Base-by-base conservation (phyloP, 768 basidiomycete species). In the Lactifluus volemus region DNA sequence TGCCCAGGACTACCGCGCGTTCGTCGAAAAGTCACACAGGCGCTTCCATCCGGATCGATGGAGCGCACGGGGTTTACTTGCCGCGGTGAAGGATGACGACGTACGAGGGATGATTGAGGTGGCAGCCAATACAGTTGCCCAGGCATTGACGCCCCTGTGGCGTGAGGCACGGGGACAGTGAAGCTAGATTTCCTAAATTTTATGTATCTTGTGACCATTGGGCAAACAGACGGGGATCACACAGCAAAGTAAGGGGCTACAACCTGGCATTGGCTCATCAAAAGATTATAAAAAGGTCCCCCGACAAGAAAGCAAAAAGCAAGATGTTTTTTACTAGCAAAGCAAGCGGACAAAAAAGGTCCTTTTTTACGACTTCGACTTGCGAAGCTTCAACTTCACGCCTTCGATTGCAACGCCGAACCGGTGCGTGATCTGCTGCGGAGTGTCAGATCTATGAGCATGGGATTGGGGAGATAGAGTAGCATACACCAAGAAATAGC, bases 31-130 rank as follows among this genome's bases (percentile, higher is more conserved):
- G 67, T 86, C 84, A 66, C 81, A 89, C 67, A 78, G 82, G 44
- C 65, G 88, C 54, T 92, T 90, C 70, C 91, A 91, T 66, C 87
- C 88, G 2, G 89, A 92, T 70, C 75, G 86, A 61, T 93, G 88
- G 90, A 76, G 83, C 47, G 83, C 85, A 34, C 77, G 85, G 45
- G 81, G 81, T 32, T 72, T 91, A 39, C 76, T 88, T 68, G 75
- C 75, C 60, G 80, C 80, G 50, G 78, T 88, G 50, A 66, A 70
- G 25, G 84, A 88, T 61, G 83, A 84, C 51, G 73, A 77, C 49
- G 79, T 83, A 67, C 78, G 82, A 63, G 76, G 75, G 42, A 83
- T 78, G 65, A 71, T 86, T 65, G 86, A 85, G 70, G 85, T 89
- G 56, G 88, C 87, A 60, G 73, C 79, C 34, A 89, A 81, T 65